A percentile compares a stretch with the other conserved stretches of the same genome.
Conservation (phyloP, 2,329 filamentous ascomycete genomes). For the Exophiala sp. region DNA sequence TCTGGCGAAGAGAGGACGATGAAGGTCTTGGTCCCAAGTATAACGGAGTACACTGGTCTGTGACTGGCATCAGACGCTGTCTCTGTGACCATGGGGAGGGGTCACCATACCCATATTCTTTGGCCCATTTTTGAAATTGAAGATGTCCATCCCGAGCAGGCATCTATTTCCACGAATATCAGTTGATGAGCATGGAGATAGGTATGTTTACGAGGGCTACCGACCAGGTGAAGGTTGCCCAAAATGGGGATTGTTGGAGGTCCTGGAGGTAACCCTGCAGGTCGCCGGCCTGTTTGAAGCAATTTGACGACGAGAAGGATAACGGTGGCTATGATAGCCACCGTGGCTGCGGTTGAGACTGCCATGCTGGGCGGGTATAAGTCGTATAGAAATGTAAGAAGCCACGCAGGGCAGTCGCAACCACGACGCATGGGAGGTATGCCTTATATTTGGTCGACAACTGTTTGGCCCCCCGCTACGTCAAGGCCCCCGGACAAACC, state of each 20-base stretch:
- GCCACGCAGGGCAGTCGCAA: background rate
- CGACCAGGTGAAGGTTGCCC: conserved; percentile 47
- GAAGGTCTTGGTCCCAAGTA: conserved; percentile 47
- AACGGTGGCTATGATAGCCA: background rate
- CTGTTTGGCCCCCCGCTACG: too few species aligned
- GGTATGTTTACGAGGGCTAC: background rate
- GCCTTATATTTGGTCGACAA: background rate
- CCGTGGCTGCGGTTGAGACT: background rate
- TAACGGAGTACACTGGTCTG: conserved; percentile 48
- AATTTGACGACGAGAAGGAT: background rate
- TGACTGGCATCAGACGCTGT: background rate
- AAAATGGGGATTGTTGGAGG: conserved; percentile 50
- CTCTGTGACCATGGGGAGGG: background rate
- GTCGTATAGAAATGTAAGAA: background rate
- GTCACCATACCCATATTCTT: conserved; percentile 42
- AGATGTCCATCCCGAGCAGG: conserved; percentile 41
- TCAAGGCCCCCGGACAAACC: too few species aligned
- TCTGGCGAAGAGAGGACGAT: conserved; percentile 47
- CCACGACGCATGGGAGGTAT: background rate
- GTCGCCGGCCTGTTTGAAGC: background rate
- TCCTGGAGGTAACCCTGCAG: conserved; percentile 42
- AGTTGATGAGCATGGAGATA: background rate
- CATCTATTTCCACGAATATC: conserved; percentile 31
- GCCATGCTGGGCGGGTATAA: background rate
- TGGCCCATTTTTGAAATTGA: conserved; percentile 52